These are phyloP conservation scores for Talaromyces sp. DNA, from an alignment of 2,329 filamentous ascomycete genomes.

Conservation along the genomic window DNA sequence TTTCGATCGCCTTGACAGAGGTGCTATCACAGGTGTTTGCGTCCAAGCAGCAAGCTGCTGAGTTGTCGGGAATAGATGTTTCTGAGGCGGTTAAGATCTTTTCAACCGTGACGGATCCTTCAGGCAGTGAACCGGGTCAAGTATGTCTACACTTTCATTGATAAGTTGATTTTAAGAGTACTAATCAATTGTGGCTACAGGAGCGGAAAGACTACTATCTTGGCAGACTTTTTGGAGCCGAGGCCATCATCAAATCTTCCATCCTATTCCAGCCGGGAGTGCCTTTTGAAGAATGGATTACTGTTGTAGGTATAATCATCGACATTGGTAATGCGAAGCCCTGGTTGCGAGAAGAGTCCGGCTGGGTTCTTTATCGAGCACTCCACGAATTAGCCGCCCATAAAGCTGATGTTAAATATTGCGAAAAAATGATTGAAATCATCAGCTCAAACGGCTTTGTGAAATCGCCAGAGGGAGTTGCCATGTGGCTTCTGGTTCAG, in stretches of 20 bases:
- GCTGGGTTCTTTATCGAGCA: constrained; percentile 71
- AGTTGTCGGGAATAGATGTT: constrained; percentile 33
- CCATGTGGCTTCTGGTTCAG: constrained; percentile 73
- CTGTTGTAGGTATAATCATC: constrained; percentile 67
- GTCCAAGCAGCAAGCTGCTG: constrained; percentile 19
- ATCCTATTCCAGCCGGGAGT: constrained; percentile 59
- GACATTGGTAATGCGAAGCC: constrained; percentile 73
- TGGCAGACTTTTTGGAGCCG: constrained; percentile 79
- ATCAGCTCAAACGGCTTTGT: constrained; percentile 62
- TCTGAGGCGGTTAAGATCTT: constrained; percentile 47
- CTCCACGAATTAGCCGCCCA: constrained; percentile 50
- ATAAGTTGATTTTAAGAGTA: background rate
- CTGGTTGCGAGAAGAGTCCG: constrained; percentile 85
- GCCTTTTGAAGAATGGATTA: constrained; percentile 48
- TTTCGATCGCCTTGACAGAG: constrained; percentile 83
- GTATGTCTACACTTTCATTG: constrained; percentile 29
- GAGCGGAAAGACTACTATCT: constrained; percentile 83
- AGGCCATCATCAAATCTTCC: constrained; percentile 76
- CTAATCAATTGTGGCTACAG: constrained; percentile 46
- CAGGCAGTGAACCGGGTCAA: constrained; percentile 50
- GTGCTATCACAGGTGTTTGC: constrained; percentile 64
- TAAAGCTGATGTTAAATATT: constrained; percentile 44
- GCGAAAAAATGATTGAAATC: constrained; percentile 57
- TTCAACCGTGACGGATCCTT: constrained; percentile 48
- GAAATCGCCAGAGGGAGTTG: constrained; percentile 81